Evolutionary conservation across 1,284 basidiomycete species (phyloP).

Genomic region (Ustilago bromivora): DNA sequence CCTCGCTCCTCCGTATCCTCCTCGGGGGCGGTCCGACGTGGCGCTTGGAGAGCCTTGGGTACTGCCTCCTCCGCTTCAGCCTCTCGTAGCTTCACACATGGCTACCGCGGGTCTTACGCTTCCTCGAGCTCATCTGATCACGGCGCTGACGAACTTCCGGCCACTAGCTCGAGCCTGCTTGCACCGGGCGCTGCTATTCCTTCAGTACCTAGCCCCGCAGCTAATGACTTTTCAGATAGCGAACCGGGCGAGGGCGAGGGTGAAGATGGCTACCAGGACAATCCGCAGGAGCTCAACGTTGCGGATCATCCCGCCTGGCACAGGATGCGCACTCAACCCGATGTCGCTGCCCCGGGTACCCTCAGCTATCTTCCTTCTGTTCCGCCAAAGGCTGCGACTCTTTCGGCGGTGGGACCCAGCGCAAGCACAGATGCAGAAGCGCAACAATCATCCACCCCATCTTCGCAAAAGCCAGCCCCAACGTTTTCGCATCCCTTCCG

Average conservation of each 20-base stretch:
- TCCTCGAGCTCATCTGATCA: slow-evolving; percentile 39
- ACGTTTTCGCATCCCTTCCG: slow-evolving; percentile 27
- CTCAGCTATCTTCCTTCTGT: slow-evolving; percentile 47
- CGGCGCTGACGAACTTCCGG: slow-evolving; percentile 22
- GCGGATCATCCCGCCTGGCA: slow-evolving; percentile 47
- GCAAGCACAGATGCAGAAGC: background rate
- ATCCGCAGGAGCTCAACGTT: slow-evolving; percentile 36
- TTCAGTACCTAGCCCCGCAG: slow-evolving; percentile 9
- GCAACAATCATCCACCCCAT: background rate
- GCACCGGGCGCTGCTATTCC: background rate
- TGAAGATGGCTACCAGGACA: slow-evolving; percentile 31
- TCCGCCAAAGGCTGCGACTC: slow-evolving; percentile 6
- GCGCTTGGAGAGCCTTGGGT: slow-evolving; percentile 47
- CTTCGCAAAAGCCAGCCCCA: background rate
- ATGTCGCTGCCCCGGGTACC: slow-evolving; percentile 33
- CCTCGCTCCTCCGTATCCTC: slow-evolving; percentile 53
- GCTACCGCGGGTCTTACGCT: slow-evolving; percentile 26
- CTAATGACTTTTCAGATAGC: background rate
- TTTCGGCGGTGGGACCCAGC: background rate
- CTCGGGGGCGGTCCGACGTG: slow-evolving; percentile 39
- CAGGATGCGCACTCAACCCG: slow-evolving; percentile 27
- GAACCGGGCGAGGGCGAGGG: background rate
- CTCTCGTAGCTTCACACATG: slow-evolving; percentile 36
- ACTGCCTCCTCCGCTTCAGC: slow-evolving; percentile 29
- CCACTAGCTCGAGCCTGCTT: slow-evolving; percentile 4